These are phyloP conservation scores for Neonectria magnoliae DNA, from an alignment of 2,329 filamentous ascomycete species.

Conservation along the genomic window DNA sequence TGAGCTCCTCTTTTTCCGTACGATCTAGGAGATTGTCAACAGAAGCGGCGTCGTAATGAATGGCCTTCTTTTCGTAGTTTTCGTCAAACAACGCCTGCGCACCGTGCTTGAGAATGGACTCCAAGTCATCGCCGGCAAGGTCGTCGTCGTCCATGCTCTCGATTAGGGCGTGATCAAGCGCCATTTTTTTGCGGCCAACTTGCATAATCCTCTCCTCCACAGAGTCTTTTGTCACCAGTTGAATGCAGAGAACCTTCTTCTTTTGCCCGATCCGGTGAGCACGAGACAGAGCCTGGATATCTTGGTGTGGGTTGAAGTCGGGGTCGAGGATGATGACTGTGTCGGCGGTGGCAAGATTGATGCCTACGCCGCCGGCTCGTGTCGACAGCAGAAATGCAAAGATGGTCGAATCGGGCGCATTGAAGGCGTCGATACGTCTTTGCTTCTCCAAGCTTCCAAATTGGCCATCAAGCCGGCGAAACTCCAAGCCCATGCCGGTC, in stretches of 20 bases:
- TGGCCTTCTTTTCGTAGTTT: constrained; percentile 73
- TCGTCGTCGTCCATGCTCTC: constrained; percentile 91
- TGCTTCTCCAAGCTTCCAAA: constrained; percentile 88
- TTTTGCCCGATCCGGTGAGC: constrained; percentile 97
- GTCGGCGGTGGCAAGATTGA: constrained; percentile 96
- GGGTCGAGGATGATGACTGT: constrained; percentile 98
- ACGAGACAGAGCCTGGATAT: constrained; percentile 92
- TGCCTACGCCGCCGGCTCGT: constrained; percentile 93
- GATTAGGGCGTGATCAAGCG: constrained; percentile 92
- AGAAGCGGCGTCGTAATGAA: constrained; percentile 81
- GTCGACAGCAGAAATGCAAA: constrained; percentile 96
- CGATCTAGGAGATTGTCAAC: constrained; percentile 94
- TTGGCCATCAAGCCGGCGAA: constrained; percentile 86
- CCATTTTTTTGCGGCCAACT: constrained; percentile 95
- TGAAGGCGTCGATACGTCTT: constrained; percentile 92
- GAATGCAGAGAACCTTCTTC: constrained; percentile 94
- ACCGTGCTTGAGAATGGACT: constrained; percentile 88
- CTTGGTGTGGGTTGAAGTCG: constrained; percentile 98
- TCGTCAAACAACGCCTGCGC: constrained; percentile 88
- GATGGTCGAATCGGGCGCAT: constrained; percentile 80
- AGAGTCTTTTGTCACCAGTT: constrained; percentile 87
- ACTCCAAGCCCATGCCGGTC: constrained; percentile 75
- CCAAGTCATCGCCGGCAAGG: constrained; percentile 80
- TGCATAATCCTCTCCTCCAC: constrained; percentile 97
- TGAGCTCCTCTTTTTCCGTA: constrained; percentile 79